These are phyloP conservation scores for Leccinum variicolor DNA, from an alignment of 768 basidiomycete genomes.

Conservation along the genomic window DNA sequence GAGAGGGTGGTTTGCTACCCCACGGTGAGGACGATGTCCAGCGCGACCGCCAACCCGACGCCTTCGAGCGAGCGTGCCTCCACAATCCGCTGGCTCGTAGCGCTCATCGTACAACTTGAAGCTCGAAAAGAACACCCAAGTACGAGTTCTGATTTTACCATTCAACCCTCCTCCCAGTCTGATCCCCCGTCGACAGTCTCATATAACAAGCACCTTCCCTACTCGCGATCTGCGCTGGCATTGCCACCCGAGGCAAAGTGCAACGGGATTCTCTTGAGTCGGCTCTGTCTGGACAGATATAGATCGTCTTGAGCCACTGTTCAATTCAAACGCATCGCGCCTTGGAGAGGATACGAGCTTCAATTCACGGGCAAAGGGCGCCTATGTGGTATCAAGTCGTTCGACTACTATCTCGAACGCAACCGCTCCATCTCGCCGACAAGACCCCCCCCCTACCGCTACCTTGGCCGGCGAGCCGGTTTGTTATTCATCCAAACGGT, in stretches of 20 bases:
- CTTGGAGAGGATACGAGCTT: too few relatives aligned
- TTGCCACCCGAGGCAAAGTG: slow-evolving; percentile 58
- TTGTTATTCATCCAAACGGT: slow-evolving; percentile 40
- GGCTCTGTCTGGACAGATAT: slow-evolving; percentile 15
- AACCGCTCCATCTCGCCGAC: slow-evolving; percentile 67
- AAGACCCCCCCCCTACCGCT: slow-evolving; percentile 71
- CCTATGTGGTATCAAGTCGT: too few relatives aligned
- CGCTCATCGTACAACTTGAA: slow-evolving; percentile 47
- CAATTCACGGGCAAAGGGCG: too few relatives aligned
- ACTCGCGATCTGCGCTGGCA: slow-evolving; percentile 62
- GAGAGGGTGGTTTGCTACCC: neutral
- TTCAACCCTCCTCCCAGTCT: neutral
- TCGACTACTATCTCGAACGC: too few relatives aligned
- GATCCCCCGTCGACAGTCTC: slow-evolving; percentile 32
- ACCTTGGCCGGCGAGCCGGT: slow-evolving; percentile 70
- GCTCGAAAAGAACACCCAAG: neutral
- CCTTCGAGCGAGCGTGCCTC: slow-evolving; percentile 61
- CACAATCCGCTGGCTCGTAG: slow-evolving; percentile 71
- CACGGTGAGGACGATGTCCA: slow-evolving; percentile 16
- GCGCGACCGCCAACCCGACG: slow-evolving; percentile 42
- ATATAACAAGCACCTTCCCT: slow-evolving; percentile 56
- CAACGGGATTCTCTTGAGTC: slow-evolving; percentile 47
- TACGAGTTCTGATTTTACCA: neutral
- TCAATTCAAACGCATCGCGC: too few relatives aligned
- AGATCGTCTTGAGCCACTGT: slow-evolving; percentile 40